Evolutionary conservation across 441 rosid species (phyloP), one percentile per base, ranked within the genome.

Genomic region (Pelargonium cotyledonis): DNA sequence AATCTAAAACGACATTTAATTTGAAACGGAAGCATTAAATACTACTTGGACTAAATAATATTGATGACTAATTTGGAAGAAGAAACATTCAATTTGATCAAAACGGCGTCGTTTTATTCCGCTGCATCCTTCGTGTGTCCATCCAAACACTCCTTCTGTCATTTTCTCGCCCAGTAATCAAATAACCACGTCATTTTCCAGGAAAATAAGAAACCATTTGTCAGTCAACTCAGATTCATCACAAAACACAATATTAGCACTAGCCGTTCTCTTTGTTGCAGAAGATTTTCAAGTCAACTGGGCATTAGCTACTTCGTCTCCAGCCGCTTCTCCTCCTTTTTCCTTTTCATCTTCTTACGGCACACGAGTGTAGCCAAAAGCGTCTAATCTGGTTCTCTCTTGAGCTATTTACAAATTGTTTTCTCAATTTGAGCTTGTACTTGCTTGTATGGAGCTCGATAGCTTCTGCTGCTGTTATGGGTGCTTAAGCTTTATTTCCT

Each of bases 211-310:
- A 58, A 58, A 58, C 2, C 23, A 19, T 15, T 9, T 19, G 63
- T 58, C 63, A 58, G 63, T 58, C 63, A 58, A 58, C 63, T 58
- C 23, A 58, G 63, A 58, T 58, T 58, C 63, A 58, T 58, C 63
- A 58, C 63, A 19, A 19, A 21, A 21, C 63, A 58, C 63, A 58
- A 58, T 2, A 58, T 31, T 19, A 9, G 63, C 31, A 10, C 31
- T 21, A 11, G 63, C 63, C 9, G 31, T n/a, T 58, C 63, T n/a
- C 23, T 58, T 29, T 58, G 31, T 11, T 58, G 6, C 63, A 9
- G 31, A 19, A 9, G 35, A 58, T 58, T 58, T 58, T 58, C 63
- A 58, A 58, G 63, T 58, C 63, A 58, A 58, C 63, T 18, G 62
- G 29, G 62, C 21, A 57, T 58, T 58, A 58, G 29, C 63, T 21